phyloP scores from a whole-genome alignment of 2,329 filamentous ascomycete genomes.

The Ascochyta viciae-villosae region DNA sequence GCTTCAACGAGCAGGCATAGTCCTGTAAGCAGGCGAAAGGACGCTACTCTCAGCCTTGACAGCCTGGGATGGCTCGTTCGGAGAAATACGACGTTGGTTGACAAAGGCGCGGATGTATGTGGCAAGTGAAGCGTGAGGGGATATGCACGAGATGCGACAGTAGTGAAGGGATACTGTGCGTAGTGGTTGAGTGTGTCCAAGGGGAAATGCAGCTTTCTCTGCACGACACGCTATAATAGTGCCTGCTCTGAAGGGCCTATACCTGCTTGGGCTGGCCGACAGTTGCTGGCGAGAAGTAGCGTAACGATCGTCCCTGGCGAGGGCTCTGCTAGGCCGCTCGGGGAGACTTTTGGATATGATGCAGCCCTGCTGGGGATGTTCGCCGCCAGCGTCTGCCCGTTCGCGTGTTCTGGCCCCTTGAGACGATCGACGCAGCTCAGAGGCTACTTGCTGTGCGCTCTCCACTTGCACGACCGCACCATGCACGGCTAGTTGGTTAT shows the following conservation, averaged over 20 bases:
- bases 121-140: slow-evolving; percentile 35
- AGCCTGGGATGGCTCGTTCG: slow-evolving; percentile 28
- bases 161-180: slow-evolving; percentile 23
- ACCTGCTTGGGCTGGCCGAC: slow-evolving; percentile 21
- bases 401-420: slow-evolving; percentile 45
- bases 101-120: slow-evolving; percentile 20
- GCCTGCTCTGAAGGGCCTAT: neutral
- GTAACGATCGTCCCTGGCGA: slow-evolving; percentile 42
- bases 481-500: slow-evolving; percentile 30
- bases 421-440: slow-evolving; percentile 43
- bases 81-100: slow-evolving; percentile 31
- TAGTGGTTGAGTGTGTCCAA: slow-evolving; percentile 28
- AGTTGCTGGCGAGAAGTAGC: slow-evolving; percentile 34
- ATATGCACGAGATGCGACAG: slow-evolving; percentile 37
- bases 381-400: slow-evolving; percentile 37
- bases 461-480: slow-evolving; percentile 36
- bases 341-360: slow-evolving; percentile 26
- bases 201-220: slow-evolving; percentile 31
- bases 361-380: slow-evolving; percentile 41
- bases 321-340: slow-evolving; percentile 25
- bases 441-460: slow-evolving; percentile 21
- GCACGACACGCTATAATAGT: slow-evolving; percentile 39
- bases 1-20: slow-evolving; percentile 40
- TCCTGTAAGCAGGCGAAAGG: slow-evolving; percentile 28
- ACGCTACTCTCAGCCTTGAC: slow-evolving; percentile 29